phyloP scores from a whole-genome alignment of 2,329 filamentous ascomycete genomes.

The Apiospora hydei region DNA sequence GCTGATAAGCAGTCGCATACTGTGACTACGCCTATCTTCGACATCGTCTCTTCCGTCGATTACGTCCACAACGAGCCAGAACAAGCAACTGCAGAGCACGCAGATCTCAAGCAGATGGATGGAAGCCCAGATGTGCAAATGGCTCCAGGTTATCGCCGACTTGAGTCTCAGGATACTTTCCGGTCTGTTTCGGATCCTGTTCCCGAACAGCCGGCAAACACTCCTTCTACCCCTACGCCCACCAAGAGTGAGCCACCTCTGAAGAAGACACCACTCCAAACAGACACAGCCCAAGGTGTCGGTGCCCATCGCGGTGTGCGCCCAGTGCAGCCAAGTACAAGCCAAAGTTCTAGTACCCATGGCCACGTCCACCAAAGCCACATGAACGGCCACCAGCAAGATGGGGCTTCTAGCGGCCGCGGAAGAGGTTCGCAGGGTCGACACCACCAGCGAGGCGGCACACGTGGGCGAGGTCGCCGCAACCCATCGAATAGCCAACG shows the following conservation, averaged over 20 bases:
- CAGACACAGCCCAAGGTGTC: not conserved
- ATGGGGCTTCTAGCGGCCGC: not conserved
- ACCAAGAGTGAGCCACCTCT: constrained; percentile 20
- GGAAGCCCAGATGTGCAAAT: not conserved
- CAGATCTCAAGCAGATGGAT: constrained; percentile 12
- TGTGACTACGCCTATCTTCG: constrained; percentile 15
- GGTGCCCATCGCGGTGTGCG: not conserved
- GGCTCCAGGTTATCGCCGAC: constrained; percentile 20
- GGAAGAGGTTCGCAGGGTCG: constrained; percentile 13
- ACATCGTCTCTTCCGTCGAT: not conserved
- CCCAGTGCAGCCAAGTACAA: not conserved
- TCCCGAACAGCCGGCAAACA: not conserved
- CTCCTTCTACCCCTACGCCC: constrained; percentile 23
- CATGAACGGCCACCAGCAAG: not conserved
- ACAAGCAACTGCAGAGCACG: constrained; percentile 16
- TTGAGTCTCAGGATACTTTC: constrained; percentile 17
- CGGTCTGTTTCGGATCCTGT: constrained; percentile 28
- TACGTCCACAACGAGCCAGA: not conserved
- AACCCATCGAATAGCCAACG: not conserved
- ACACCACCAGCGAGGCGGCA: not conserved
- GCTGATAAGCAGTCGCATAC: not conserved
- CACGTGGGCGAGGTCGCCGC: constrained; percentile 20
- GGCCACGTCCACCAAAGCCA: not conserved
- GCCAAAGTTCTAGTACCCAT: not conserved
- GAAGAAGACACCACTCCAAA: not conserved